Evolutionary conservation across 352 stramenopile species (phyloP), one percentile per base, ranked within the genome.

Genomic region (Phytophthora lateralis): DNA sequence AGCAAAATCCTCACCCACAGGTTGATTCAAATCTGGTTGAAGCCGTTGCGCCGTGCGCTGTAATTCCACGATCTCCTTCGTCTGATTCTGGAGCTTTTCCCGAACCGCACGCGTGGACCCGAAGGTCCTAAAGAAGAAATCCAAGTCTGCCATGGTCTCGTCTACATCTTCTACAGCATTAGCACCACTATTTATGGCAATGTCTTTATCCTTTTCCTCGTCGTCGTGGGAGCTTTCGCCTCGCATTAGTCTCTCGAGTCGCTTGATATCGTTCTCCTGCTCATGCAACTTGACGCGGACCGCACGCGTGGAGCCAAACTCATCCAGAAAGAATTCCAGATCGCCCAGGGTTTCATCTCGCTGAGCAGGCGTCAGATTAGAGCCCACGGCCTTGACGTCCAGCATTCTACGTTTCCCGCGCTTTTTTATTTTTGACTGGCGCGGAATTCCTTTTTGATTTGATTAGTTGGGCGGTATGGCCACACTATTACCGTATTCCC

Each of bases 231-330:
- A 24, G 9, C 9, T 48, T 35, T 24, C 12, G 11, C 29, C 14
- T 37, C 8, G 18, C 1, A 60, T 41, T 4, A 20, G 12, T 1
- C 34, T 26, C 8, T 20, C 6, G 11, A 67, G 49, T 4, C 46
- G 43, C 18, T 38, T 2, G 26, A 63, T 47, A 8, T 63, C 60
- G 30, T 30, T 43, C 35, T 55, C 29, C 38, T 68, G 53, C 45
- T 42, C 45, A 3, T 32, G 21, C 30, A 68, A 12, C 21, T 63
- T 68, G 52, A 14, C 20, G 27, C 60, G 45, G 4, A 63, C 60
- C 3, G 53, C 52, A 14, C 35, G 21, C 4, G 60, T 68, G 44
- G 60, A 68, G 41, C 52, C 53, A 18, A 58, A 68, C 8, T 37
- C 32, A 11, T 58, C 46, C 29, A 68, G 30, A 26, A 68, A 68